Evolutionary conservation across 208 protist genomes (phyloP), one percentile per base, ranked within the genome.

Genomic region (Acanthamoeba castellanii): DNA sequence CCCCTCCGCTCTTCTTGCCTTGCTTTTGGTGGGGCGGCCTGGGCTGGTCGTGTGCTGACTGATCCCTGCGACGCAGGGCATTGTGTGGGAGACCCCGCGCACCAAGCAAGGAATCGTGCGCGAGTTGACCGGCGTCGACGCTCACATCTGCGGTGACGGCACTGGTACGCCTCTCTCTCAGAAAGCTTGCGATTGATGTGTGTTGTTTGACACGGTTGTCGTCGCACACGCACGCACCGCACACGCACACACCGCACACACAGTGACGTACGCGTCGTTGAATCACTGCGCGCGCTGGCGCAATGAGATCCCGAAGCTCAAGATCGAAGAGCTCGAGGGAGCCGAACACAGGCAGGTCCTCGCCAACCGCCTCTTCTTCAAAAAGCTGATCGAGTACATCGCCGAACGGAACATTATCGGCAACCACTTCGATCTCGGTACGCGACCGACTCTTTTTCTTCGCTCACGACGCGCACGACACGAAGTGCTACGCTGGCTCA

Each of bases 331-430:
- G 30, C 57, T 91, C 22, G 84, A 72, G 18, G 84, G 84, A 3
- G 84, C 59, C 57, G 84, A 91, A 47, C 84, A 91, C 45, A 0
- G 84, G 5, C 16, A 9, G 84, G 68, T 91, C 34, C 84, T 91
- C 18, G 84, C 84, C 84, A 91, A 91, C 25, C 47, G 84, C n/a
- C 84, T 91, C n/a, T 91, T 91, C 34, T 91, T 85, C 76, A 85
- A 85, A 55, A 91, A 4, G 14, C 84, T 91, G n/a, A 91, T 91
- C 34, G 84, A 91, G 57, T 91, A 91, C 84, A 32, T 91, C 20
- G 84, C 84, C 6, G 84, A 72, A 18, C 9, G 32, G 6, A 34
- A n/a, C 34, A 57, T 34, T 42, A 85, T 85, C 25, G 27, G 47
- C 45, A 59, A 47, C 16, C 14, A 37, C 27, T 25, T 34, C 13